Evolutionary conservation across 495 filamentous ascomycete genomes (phyloP), one percentile per base, ranked within the genome.

Genomic region (Daldinia loculata): DNA sequence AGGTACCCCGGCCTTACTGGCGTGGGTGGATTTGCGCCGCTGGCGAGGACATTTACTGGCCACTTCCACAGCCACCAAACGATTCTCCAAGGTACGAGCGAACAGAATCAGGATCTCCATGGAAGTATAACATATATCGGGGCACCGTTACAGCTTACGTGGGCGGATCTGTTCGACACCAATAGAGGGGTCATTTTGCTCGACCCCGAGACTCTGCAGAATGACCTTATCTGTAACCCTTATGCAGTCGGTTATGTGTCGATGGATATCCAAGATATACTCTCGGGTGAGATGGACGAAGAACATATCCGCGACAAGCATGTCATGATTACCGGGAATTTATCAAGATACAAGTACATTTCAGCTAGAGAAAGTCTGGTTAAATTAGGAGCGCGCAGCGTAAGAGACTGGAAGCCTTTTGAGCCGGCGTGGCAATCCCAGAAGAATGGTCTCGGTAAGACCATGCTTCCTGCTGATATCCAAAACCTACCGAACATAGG

Each of bases 11-110:
- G 75, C 12, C 69, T 80, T 30, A 79, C 67, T n/a, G 68, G 77
- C 36, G 69, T 71, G 6, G 50, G 68, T 69, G 57, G 58, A 43
- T 78, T 78, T 59, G 69, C 65, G 14, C 34, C 74, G 50, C 55
- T 78, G 19, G 74, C 76, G 6, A 76, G 72, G 43, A 78, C 76
- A 11, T 78, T 76, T 30, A 78, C 77, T 4, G 78, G 78, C 6
- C 78, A 80, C 34, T 80, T 80, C 38, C 77, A 80, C 39, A 75
- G 64, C 32, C 78, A 80, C 34, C 78, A 80, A 52, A 73, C 57
- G 19, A 74, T 80, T 36, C 41, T 72, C 15, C 75, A 75, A 56
- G 22, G 61, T 29, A 26, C 64, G 27, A n/a, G 26, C n/a, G 12
- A 51, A 9, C 36, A 67, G 15, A 2, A 36, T n/a, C 26, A 43